A percentile compares a stretch with the other conserved stretches of the same genome.
Conservation (phyloP, 179 eudicot genomes). For the Beta corolliflora region DNA sequence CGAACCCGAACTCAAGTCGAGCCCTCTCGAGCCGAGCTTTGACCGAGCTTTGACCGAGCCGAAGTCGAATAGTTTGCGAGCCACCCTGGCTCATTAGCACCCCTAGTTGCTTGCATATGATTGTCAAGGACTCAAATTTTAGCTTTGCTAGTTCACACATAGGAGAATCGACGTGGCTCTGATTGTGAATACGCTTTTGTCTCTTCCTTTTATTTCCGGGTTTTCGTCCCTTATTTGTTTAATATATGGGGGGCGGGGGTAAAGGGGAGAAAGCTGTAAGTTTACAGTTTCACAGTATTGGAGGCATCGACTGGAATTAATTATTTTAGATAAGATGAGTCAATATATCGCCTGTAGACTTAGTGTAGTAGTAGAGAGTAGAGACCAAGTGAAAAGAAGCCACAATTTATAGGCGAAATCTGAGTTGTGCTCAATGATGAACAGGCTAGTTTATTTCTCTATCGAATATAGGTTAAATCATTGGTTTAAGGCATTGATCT, state of each 20-base stretch:
- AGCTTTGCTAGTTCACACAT: neutral
- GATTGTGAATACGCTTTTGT: neutral
- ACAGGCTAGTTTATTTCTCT: neutral
- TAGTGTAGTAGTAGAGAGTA: neutral
- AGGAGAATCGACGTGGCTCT: neutral
- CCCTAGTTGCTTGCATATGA: neutral
- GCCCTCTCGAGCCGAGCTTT: too few relatives aligned
- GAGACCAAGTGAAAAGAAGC: neutral
- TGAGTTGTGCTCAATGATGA: neutral
- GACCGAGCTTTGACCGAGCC: too few relatives aligned
- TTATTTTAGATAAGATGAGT: neutral
- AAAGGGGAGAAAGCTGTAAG: neutral
- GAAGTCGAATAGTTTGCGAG: too few relatives aligned
- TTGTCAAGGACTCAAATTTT: neutral
- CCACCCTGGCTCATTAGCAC: too few relatives aligned
- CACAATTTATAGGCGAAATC: neutral
- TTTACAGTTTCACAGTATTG: neutral
- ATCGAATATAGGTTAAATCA: neutral
- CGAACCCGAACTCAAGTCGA: too few relatives aligned
- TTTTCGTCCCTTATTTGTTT: neutral
- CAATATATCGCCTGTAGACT: neutral
- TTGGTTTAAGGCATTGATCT: neutral
- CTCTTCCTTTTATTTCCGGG: neutral
- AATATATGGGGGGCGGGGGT: neutral
- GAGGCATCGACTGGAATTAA: neutral